Percentiles rank a stretch among this genome's conserved stretches.
phyloP scores from a whole-genome alignment of 116 monocot genomes.

The Dioscorea cayenensis region DNA sequence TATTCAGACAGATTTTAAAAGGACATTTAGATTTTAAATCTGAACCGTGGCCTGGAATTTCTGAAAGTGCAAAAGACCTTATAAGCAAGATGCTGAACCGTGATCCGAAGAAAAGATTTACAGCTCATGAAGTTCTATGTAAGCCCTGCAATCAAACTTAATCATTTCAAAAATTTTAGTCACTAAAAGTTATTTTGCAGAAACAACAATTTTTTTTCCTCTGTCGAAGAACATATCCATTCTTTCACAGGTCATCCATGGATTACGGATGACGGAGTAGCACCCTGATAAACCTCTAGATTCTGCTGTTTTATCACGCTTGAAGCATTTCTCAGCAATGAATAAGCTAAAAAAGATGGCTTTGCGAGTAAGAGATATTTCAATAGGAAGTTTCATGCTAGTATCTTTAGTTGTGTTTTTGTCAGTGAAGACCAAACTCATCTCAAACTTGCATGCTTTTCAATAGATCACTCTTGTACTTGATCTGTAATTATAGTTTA shows the following conservation, averaged over 20 bases:
- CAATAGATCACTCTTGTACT: not conserved
- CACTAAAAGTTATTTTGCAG: not conserved
- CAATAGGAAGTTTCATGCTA: not conserved
- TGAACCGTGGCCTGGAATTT: conserved; percentile 89
- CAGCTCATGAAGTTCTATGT: conserved; percentile 92
- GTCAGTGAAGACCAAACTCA: not conserved
- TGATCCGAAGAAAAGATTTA: conserved; percentile 71
- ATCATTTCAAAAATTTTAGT: too few relatives aligned
- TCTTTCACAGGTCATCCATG: conserved; percentile 75
- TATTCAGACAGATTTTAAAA: conserved; percentile 87
- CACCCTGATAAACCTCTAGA: conserved; percentile 84
- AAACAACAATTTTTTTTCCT: not conserved
- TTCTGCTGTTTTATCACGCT: conserved; percentile 77
- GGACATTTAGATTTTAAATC: conserved; percentile 85
- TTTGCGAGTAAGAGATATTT: conserved; percentile 39
- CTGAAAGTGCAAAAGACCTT: conserved; percentile 89
- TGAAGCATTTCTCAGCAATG: conserved; percentile 91
- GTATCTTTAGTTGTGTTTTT: not conserved
- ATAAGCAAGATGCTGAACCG: conserved; percentile 79
- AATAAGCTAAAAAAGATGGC: conserved; percentile 93
- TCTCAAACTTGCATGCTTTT: not conserved
- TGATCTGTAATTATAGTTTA: not conserved
- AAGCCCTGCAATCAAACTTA: conserved; percentile 18
- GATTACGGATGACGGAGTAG: conserved; percentile 84
- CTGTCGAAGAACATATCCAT: not conserved